Base-by-base conservation (phyloP, 1,284 basidiomycete genomes). In the Leccinum pachyderme region DNA sequence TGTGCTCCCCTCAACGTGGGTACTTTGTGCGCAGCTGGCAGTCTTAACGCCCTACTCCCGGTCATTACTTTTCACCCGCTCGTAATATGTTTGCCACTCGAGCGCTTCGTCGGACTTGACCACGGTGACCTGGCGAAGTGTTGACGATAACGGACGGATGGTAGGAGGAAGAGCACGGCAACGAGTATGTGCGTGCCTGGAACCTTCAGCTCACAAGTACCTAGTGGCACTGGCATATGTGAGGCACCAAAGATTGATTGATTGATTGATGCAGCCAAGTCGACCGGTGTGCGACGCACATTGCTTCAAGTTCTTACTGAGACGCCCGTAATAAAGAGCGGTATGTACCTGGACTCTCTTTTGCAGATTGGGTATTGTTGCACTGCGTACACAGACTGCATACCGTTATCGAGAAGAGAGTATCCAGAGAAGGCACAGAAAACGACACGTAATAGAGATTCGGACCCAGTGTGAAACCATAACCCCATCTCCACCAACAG, bases 1-100 rank as follows among this genome's bases (percentile, higher is more conserved):
- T 63, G 51, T 76, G 78, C 35, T 31, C 43, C 29, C 28, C 46
- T 47, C 2, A 69, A 33, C 5, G 47, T 25, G 11, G 48, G 58
- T 3, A 57, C 47, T 51, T 69, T 60, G n/a, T 56, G 53, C 9
- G 49, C 44, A 7, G 55, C 51, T 35, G 69, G 63, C 8, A 63
- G 37, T 41, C 57, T 53, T 32, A 61, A 18, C 18, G 18, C 18
- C 18, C 18, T 18, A 18, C 18, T 18, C 18, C 18, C 1, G 18
- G 18, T 18, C 18, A 18, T 18, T 18, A 18, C 18, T 18, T 18
- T 18, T 18, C 18, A 1, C 18, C 18, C 18, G 18, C 18, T 18
- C 18, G 18, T 18, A 18, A 18, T 18, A 18, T 18, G 18, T 18
- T 18, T 18, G 18, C 18, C 18, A 18, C 18, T 18, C 18, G 18